Conservation (phyloP, 345 rosid genomes). For the Eutrema yunnanense region DNA sequence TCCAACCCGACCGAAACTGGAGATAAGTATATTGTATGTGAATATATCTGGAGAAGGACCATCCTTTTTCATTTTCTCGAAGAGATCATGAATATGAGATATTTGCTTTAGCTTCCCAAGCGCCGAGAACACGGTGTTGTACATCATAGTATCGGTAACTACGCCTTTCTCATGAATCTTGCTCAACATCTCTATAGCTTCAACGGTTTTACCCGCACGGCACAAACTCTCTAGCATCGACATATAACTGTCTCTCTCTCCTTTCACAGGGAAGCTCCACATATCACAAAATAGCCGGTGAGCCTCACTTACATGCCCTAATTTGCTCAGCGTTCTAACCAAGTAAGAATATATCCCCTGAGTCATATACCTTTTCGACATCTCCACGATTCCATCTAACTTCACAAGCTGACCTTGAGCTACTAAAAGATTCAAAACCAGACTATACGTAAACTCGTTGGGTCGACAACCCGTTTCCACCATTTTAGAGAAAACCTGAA, state of each 20-base stretch:
- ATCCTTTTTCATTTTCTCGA: slow-evolving; percentile 59
- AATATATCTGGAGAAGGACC: slow-evolving; percentile 73
- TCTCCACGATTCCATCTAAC: slow-evolving; percentile 57
- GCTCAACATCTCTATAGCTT: slow-evolving; percentile 67
- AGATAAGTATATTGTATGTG: slow-evolving; percentile 79
- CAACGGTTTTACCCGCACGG: slow-evolving; percentile 60
- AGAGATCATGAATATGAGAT: slow-evolving; percentile 66
- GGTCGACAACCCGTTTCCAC: slow-evolving; percentile 53
- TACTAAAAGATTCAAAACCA: slow-evolving; percentile 55
- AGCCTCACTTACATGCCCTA: slow-evolving; percentile 82
- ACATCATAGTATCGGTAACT: slow-evolving; percentile 59
- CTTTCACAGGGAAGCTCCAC: slow-evolving; percentile 81
- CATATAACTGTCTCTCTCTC: slow-evolving; percentile 61
- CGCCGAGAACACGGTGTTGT: slow-evolving; percentile 58
- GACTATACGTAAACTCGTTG: slow-evolving; percentile 59
- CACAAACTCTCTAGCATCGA: slow-evolving; percentile 80
- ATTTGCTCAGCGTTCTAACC: slow-evolving; percentile 58
- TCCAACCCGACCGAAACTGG: slow-evolving; percentile 75
- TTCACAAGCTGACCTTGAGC: slow-evolving; percentile 59
- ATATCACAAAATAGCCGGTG: slow-evolving; percentile 80
- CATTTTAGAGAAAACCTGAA: slow-evolving; percentile 72
- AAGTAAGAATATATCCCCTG: slow-evolving; percentile 71
- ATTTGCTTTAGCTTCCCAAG: slow-evolving; percentile 71
- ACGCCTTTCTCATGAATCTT: slow-evolving; percentile 75
- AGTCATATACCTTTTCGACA: slow-evolving; percentile 65